Percentiles rank a stretch among this genome's conserved stretches.
These are phyloP conservation scores for Agaricales sp. DNA, from an alignment of 1,284 basidiomycete species.

Conservation along the genomic window DNA sequence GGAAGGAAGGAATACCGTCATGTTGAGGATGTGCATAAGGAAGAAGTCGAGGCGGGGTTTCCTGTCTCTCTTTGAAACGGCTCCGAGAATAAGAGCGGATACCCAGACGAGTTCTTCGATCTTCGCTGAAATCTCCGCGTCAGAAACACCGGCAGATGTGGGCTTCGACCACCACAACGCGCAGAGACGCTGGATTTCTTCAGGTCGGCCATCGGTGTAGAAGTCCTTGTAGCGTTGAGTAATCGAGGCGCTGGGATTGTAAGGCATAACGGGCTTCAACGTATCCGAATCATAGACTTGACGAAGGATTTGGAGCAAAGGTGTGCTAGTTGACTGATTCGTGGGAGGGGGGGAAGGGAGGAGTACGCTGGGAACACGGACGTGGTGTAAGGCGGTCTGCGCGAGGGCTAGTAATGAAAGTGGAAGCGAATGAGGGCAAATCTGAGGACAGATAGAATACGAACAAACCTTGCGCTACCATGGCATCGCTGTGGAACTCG, in stretches of 20 bases:
- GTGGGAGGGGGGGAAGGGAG: conserved; percentile 14
- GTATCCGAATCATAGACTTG: conserved; percentile 42
- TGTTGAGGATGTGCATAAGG: conserved; percentile 56
- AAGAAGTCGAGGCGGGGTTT: conserved; percentile 58
- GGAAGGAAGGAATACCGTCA: conserved; percentile 41
- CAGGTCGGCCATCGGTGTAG: conserved; percentile 27
- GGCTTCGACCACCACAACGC: conserved; percentile 37
- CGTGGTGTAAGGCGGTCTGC: conserved; percentile 38
- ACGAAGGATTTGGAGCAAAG: conserved; percentile 33
- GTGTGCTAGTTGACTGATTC: conserved; percentile 9
- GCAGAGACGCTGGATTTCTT: conserved; percentile 37
- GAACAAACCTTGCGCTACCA: conserved; percentile 40
- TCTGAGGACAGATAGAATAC: background rate
- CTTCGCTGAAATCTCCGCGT: conserved; percentile 30
- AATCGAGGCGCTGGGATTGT: conserved; percentile 34
- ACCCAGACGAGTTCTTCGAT: conserved; percentile 45
- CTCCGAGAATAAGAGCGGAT: conserved; percentile 41
- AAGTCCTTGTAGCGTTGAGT: conserved; percentile 25
- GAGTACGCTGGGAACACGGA: background rate
- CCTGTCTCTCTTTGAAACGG: conserved; percentile 37
- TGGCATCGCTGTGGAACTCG: conserved; percentile 45
- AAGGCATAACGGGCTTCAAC: conserved; percentile 38
- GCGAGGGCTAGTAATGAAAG: conserved; percentile 34
- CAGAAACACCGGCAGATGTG: conserved; percentile 16
- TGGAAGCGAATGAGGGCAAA: background rate